Evolutionary conservation across 2,329 filamentous ascomycete genomes (phyloP).

Genomic region (Cytospora piceae): DNA sequence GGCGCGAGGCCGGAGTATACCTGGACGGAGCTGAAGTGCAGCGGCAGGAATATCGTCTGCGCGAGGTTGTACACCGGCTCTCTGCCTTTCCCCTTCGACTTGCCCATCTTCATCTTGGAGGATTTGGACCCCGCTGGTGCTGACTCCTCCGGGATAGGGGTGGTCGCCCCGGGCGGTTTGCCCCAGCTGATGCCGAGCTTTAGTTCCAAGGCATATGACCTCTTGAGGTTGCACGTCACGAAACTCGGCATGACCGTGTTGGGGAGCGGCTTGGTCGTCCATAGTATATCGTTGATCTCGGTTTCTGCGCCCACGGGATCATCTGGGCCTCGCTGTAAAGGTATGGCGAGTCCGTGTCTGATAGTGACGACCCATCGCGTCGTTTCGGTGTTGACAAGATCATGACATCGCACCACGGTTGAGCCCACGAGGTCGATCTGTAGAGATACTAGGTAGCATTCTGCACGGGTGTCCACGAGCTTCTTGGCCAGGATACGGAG

Average conservation of each 20-base stretch:
- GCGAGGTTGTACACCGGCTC: slow-evolving; percentile 45
- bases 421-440: slow-evolving; percentile 82
- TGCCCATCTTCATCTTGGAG: slow-evolving; percentile 15
- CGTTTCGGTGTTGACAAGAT: slow-evolving; percentile 70
- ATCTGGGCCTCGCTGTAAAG: slow-evolving; percentile 62
- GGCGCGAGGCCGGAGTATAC: slow-evolving; percentile 89
- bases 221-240: slow-evolving; percentile 81
- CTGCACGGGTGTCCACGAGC: slow-evolving; percentile 68
- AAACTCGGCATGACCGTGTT: slow-evolving; percentile 89
- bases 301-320: slow-evolving; percentile 67
- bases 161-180: slow-evolving; percentile 45
- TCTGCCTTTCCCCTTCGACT: slow-evolving; percentile 42
- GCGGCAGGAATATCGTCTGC: slow-evolving; percentile 78
- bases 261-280: slow-evolving; percentile 73
- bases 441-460: slow-evolving; percentile 75
- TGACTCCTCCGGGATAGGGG: slow-evolving; percentile 24
- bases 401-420: slow-evolving; percentile 79
- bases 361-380: slow-evolving; percentile 78
- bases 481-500: slow-evolving; percentile 81
- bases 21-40: slow-evolving; percentile 73
- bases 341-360: slow-evolving; percentile 71
- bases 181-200: slow-evolving; percentile 79
- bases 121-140: slow-evolving; percentile 29
- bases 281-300: slow-evolving; percentile 70
- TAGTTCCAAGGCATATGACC: slow-evolving; percentile 83